Evolutionary conservation across 257 asterid genomes (phyloP), one percentile per base, ranked within the genome.

Genomic region (Phtheirospermum japonicum): DNA sequence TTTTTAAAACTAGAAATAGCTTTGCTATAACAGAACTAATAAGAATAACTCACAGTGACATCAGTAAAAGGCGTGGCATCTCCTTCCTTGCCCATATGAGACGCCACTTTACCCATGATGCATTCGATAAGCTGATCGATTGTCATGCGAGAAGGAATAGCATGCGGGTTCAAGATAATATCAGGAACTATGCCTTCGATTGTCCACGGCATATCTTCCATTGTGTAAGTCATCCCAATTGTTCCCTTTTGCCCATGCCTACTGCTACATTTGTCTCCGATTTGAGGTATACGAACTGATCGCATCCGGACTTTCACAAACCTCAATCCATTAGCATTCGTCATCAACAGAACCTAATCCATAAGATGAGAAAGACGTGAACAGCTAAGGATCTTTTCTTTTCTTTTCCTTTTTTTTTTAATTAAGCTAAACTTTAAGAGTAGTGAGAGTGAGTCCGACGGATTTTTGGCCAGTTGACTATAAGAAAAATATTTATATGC

Each of bases 221-320:
- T 97, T 5, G 98, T 86, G 69, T 81, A 92, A 4, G 95, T 84
- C 97, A 88, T 92, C 31, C 98, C 97, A 4, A 92, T 86, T 3
- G 98, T 89, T 57, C 95, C 98, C 77, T 92, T 92, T 72, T 92
- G 98, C 20, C 97, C 98, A n/a, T 89, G 98, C 57, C 98, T 73
- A 67, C 97, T 88, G 73, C 98, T 88, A 67, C 88, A 88, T 52
- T 88, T 92, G 75, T 92, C 97, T 16, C 98, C 98, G 46, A 92
- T 92, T 72, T 92, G 98, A 59, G 98, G 98, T 51, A 88, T 79
- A 32, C 97, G 77, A 33, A 92, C 88, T 0, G 98, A 92, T 77
- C 98, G 74, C 74, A 92, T 88, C 72, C 98, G 83, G 57, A 88
- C 85, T 68, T 88, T 92, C 43, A 88, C 98, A 73, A 92, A 88